Evolutionary conservation across 164 flowering plant species (phyloP), one percentile per base, ranked within the genome.

Genomic region (Vitis rotundifolia): DNA sequence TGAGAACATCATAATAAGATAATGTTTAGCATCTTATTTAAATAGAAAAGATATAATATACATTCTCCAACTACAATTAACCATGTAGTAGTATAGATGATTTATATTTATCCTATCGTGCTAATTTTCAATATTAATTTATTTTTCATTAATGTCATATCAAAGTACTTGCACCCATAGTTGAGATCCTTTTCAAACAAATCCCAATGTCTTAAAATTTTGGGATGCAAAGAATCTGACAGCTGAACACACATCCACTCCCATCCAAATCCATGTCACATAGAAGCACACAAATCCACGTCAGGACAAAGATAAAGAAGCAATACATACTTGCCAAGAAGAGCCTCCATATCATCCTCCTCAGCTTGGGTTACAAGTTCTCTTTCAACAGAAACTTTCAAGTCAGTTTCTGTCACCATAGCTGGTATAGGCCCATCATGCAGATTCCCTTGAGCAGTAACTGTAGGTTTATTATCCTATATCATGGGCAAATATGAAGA

Each of bases 291-390:
- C 12, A 29, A 52, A 12, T 16, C n/a, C 49, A 55, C 53, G 54
- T 61, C 16, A 61, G 51, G 37, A 53, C 49, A 19, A 18, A 57
- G 68, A 18, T 11, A 59, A 48, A 47, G 55, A 50, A 72, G 60
- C 28, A 65, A 65, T 62, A 78, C 95, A 59, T 84, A 92, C 97
- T 94, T 90, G 59, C 94, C 97, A 77, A 92, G 80, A 64, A 92
- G 94, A 73, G 97, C 96, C 75, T 92, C 97, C 91, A 91, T 92
- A 73, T 92, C 97, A 70, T 92, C 97, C 79, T 92, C 97, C 79
- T 92, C 97, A 56, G 90, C 96, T 79, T 92, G 97, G 51, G 97
- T 86, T 16, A 91, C 94, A 71, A 93, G 93, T 26, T 88, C 91
- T 73, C 69, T 88, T 81, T 88, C 94, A 68, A 96, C 99, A 55